Evolutionary conservation across 257 asterid species (phyloP), one percentile per base, ranked within the genome.

Genomic region (Nemophila menziesii): DNA sequence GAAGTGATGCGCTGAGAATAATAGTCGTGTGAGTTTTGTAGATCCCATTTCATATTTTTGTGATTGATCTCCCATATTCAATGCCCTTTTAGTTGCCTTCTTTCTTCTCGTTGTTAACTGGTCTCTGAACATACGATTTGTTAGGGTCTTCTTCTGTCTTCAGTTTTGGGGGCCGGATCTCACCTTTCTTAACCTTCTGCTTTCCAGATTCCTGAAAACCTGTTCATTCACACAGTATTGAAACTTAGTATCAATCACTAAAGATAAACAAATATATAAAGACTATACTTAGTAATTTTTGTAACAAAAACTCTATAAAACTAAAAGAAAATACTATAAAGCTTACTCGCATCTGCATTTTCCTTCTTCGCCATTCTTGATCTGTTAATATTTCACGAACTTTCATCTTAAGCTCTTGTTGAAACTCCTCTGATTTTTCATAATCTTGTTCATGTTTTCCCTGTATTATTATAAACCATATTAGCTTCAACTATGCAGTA

Each of bases 111-210:
- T n/a, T n/a, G n/a, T 90, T 85, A 46, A 85, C 89, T 0, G 99
- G 99, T 55, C 96, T 77, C 62, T 90, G 99, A 22, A 85, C 99
- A 5, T 90, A 90, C 3, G 94, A 81, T 73, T 90, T 90, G 83
- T 85, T 89, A 39, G 99, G 96, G 56, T 90, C 99, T 80, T n/a
- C n/a, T n/a, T 90, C 96, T 3, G 96, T 90, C 77, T 90, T 90
- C 33, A 90, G 86, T 72, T 90, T 90, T 43, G 99, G 99, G 40
- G 96, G 99, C 38, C 96, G 80, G 44, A 77, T 69, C 72, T 90
- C 99, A 36, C 99, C 99, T 65, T 79, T 90, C 75, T 85, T 85
- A 3, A 72, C 98, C n/a, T n/a, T n/a, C 82, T 84, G 85, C 73
- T 85, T 85, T 38, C 99, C 99, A 24, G 93, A 96, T 62, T 90